Base-by-base conservation (phyloP, 1,284 basidiomycete genomes). In the Pseudozyma sp. region DNA sequence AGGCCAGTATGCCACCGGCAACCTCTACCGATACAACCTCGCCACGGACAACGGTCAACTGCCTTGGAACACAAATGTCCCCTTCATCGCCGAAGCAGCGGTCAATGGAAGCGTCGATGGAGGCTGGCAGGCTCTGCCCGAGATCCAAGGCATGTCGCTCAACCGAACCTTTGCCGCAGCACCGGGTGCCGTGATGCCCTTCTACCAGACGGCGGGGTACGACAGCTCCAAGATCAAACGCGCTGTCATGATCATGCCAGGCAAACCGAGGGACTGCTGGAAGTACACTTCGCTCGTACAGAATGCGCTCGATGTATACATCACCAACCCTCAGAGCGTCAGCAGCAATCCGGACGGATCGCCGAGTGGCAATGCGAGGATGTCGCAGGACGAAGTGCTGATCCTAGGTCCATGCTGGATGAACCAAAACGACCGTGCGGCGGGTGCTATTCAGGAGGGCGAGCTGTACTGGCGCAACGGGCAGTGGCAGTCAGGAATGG, bases 41-140 rank as follows among this genome's bases (percentile, higher is more conserved):
- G 72, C 63, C 11, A 5, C 42, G 3, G 73, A 68, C 33, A 48
- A 52, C 11, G 47, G 46, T 3, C 81, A 83, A 54, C 77, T 80
- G 24, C 70, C 75, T 1, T 79, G 78, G 79, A 77, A 70, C 52
- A n/a, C 52, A 11, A 68, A 69, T 42, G 70, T 80, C 0, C 44
- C 51, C 24, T 77, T 64, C 19, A 42, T 63, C 14, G 42, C 57
- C 31, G 75, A 68, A 52, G 76, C 78, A 1, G 62, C 42, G 14
- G 77, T 81, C 24, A 55, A 70, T 14, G 71, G 74, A 14, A 60
- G 43, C 37, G 46, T 56, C 5, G 59, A 64, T 8, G 62, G 53
- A 5, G 94, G 94, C 1, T 84, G 80, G 75, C 6, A 64, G 10
- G 55, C 40, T 2, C 42, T 84, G 1, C 81, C 82, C 2, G 34